These are phyloP conservation scores for Trichoderma asperellum DNA, from an alignment of 2,329 filamentous ascomycete genomes.

Conservation along the genomic window DNA sequence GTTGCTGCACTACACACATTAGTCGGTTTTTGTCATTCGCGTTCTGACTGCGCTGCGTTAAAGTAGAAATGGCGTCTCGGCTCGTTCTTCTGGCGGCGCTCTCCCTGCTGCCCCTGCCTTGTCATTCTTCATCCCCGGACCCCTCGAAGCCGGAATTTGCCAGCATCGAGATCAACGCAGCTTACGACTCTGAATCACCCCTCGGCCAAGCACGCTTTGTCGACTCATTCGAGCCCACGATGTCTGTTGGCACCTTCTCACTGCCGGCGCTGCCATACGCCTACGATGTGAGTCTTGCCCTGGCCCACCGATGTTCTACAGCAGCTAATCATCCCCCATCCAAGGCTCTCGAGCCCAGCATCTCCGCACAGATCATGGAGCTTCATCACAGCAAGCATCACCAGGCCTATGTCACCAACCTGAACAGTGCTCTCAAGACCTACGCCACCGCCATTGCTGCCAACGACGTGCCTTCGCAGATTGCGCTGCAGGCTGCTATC, in stretches of 20 bases:
- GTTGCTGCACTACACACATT: not conserved
- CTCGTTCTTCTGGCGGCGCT: constrained; percentile 13
- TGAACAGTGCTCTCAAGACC: constrained; percentile 67
- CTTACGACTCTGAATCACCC: not conserved
- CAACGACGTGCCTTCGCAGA: constrained; percentile 65
- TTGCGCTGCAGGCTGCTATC: constrained; percentile 70
- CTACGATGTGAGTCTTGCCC: constrained; percentile 62
- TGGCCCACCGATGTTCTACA: constrained; percentile 26
- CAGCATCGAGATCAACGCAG: not conserved
- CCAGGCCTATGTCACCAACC: constrained; percentile 75
- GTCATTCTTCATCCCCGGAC: constrained; percentile 17
- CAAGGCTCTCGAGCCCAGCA: constrained; percentile 72
- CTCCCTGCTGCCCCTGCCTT: constrained; percentile 16
- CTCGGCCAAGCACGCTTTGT: not conserved
- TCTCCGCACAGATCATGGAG: constrained; percentile 79
- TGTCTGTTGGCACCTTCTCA: constrained; percentile 54
- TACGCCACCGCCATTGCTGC: constrained; percentile 60
- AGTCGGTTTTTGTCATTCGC: too few relatives aligned
- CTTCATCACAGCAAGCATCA: constrained; percentile 81
- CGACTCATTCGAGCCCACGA: constrained; percentile 31
- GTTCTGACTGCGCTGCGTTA: not conserved
- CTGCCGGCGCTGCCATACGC: constrained; percentile 70
- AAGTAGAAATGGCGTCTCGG: constrained; percentile 16
- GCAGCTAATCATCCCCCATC: constrained; percentile 50
- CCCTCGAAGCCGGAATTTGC: constrained; percentile 20